phyloP scores from a whole-genome alignment of 129 eudicot species.

The Helianthus tuberosus region DNA sequence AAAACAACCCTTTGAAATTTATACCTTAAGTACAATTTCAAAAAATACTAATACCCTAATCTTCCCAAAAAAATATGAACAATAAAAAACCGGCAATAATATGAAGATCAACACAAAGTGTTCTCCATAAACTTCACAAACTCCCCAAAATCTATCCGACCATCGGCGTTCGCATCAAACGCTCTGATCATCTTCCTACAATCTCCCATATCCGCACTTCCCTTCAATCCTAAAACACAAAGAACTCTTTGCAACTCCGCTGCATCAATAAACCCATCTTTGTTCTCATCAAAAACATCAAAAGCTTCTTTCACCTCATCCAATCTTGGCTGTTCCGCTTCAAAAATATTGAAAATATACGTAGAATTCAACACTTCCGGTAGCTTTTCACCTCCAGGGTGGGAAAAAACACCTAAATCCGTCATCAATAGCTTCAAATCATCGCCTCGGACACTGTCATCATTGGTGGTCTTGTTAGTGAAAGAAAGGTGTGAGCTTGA shows the following conservation, averaged over 20 bases:
- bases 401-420: conserved; percentile 42
- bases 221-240: conserved; percentile 55
- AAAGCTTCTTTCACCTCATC: conserved; percentile 75
- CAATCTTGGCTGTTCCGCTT: conserved; percentile 52
- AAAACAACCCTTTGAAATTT: background rate
- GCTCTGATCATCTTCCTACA: conserved; percentile 77
- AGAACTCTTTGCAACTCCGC: conserved; percentile 69
- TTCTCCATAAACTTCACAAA: conserved; percentile 65
- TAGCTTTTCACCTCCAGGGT: conserved; percentile 30
- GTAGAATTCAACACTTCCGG: conserved; percentile 44
- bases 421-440: conserved; percentile 49
- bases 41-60: background rate
- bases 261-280: conserved; percentile 88
- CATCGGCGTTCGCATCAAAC: conserved; percentile 67
- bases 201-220: conserved; percentile 40
- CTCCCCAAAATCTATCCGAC: conserved; percentile 54
- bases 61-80: conserved; percentile 8
- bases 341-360: conserved; percentile 49
- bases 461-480: conserved; percentile 13
- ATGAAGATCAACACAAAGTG: conserved; percentile 30
- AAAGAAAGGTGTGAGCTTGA: conserved; percentile 24
- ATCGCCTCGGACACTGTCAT: conserved; percentile 11
- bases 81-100: conserved; percentile 10
- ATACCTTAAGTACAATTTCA: background rate
- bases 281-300: conserved; percentile 74